These are phyloP conservation scores for Metarhizium album DNA, from an alignment of 2,329 filamentous ascomycete genomes.

Conservation along the genomic window DNA sequence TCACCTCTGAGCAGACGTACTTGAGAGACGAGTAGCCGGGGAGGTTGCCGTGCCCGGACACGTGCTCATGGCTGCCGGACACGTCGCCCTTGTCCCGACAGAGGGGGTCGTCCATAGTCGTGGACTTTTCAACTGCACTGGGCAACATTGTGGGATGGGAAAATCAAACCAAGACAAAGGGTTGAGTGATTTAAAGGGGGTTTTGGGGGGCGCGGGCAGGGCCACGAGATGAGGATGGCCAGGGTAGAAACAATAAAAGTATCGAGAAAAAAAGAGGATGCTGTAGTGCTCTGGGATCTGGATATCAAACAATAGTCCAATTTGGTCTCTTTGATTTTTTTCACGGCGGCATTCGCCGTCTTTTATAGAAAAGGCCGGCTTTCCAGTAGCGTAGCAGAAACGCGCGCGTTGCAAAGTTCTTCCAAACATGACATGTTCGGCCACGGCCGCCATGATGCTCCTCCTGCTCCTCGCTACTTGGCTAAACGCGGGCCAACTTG, in stretches of 20 bases:
- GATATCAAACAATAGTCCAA: not conserved
- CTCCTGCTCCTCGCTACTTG: not conserved
- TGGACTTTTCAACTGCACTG: slow-evolving; percentile 5
- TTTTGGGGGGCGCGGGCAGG: too few species aligned
- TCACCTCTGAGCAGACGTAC: slow-evolving; percentile 6
- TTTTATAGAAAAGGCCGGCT: not conserved
- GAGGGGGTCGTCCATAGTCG: slow-evolving; percentile 4
- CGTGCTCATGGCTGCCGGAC: slow-evolving; percentile 1
- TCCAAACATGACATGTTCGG: not conserved
- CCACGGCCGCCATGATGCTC: too few species aligned
- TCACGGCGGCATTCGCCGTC: not conserved
- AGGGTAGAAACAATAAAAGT: too few species aligned
- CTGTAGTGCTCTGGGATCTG: not conserved
- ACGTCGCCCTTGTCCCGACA: slow-evolving; percentile 4
- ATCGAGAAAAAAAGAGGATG: not conserved
- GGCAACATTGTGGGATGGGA: slow-evolving; percentile 5
- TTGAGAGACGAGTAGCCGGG: slow-evolving; percentile 8
- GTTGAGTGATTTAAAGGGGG: too few species aligned
- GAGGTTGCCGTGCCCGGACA: not conserved
- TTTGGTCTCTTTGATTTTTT: not conserved
- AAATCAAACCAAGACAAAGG: too few species aligned
- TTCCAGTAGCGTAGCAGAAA: not conserved
- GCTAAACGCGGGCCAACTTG: not conserved
- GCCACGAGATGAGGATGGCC: too few species aligned
- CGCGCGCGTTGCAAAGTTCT: not conserved